Conservation (phyloP, 768 basidiomycete species). For the Omphalotus guepiniiformis region DNA sequence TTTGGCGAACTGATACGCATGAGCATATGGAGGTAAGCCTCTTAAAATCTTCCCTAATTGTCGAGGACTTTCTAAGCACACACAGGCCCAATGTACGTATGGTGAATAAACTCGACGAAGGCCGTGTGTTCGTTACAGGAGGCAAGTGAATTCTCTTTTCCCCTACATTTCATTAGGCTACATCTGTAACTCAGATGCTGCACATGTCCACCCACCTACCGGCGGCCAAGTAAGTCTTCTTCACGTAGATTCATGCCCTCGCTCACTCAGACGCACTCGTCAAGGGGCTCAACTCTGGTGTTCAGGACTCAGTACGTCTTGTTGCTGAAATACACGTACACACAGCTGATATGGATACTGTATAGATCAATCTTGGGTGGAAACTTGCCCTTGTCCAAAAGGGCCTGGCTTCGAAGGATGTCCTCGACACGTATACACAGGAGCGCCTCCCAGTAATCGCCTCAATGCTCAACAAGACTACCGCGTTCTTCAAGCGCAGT, state of each 20-base stretch:
- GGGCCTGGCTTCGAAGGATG: conserved; percentile 25
- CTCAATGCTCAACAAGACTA: conserved; percentile 38
- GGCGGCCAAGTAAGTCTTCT: conserved; percentile 33
- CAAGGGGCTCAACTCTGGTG: conserved; percentile 32
- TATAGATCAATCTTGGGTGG: conserved; percentile 40
- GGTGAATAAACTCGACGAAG: conserved; percentile 36
- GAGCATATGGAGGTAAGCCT: conserved; percentile 23
- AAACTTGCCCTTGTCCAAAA: conserved; percentile 40
- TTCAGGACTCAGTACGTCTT: conserved; percentile 33
- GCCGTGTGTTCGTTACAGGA: conserved; percentile 45
- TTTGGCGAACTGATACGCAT: conserved; percentile 24
- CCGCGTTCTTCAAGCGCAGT: conserved; percentile 14
- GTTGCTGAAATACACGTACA: not conserved
- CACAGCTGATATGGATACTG: too few relatives aligned
- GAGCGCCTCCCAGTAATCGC: conserved; percentile 45
- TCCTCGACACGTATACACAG: conserved; percentile 37
- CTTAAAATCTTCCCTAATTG: not conserved
- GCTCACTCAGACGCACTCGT: conserved; percentile 8
- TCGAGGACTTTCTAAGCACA: not conserved
- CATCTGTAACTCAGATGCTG: conserved; percentile 34
- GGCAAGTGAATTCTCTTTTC: conserved; percentile 25
- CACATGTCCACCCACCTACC: conserved; percentile 41
- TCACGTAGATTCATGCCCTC: not conserved
- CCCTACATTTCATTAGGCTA: not conserved
- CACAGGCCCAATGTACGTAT: conserved; percentile 46